Evolutionary conservation across 225 moss, liverwort and hornwort species (phyloP).

Genomic region (Neckera pumila): DNA sequence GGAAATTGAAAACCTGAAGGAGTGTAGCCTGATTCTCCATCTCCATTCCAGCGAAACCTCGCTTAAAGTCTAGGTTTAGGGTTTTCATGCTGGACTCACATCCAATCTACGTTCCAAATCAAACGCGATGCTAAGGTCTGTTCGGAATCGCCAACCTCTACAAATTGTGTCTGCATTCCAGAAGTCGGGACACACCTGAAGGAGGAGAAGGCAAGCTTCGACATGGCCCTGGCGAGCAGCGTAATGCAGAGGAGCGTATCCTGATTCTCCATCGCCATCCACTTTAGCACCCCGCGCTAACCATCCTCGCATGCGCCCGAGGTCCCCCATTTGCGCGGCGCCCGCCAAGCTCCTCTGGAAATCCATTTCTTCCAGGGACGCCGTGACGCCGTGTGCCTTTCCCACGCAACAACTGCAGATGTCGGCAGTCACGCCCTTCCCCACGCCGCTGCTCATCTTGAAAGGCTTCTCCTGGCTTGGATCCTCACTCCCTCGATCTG

Average conservation of each 20-base stretch:
- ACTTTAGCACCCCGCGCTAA: conserved; percentile 35
- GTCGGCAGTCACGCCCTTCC: neutral
- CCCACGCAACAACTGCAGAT: conserved; percentile 34
- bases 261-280: conserved; percentile 31
- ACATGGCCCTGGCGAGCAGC: conserved; percentile 61
- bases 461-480: too few relatives aligned
- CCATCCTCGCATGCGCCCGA: conserved; percentile 34
- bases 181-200: conserved; percentile 23
- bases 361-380: conserved; percentile 59
- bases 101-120: neutral
- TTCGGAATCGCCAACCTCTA: neutral
- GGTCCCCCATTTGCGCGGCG: conserved; percentile 50
- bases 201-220: conserved; percentile 58
- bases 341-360: conserved; percentile 59
- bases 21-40: conserved; percentile 19
- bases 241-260: conserved; percentile 54
- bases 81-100: neutral
- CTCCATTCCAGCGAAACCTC: conserved; percentile 11
- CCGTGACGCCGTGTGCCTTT: conserved; percentile 27
- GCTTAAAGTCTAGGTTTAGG: neutral
- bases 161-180: neutral
- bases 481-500: neutral
- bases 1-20: conserved; percentile 19
- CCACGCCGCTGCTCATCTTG: neutral
- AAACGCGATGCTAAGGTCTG: neutral